Percentiles rank a stretch among this genome's conserved stretches.
These are phyloP conservation scores for Spathaspora arborariae DNA, from an alignment of 805 yeast species.

Conservation along the genomic window DNA sequence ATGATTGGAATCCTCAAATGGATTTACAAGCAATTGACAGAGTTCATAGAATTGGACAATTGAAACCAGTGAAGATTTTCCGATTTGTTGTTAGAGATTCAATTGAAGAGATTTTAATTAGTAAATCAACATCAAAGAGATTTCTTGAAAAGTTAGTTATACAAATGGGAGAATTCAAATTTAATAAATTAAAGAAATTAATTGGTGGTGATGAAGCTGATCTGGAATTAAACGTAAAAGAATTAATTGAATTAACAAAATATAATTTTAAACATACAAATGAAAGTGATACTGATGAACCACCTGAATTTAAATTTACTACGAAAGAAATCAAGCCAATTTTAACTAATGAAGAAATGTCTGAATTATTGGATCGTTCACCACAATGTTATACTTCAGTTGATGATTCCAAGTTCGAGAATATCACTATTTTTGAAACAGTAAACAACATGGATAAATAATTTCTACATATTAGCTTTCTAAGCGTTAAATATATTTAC, in stretches of 20 bases:
- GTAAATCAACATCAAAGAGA: constrained; percentile 77
- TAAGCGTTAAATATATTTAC: not conserved
- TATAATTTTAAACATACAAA: constrained; percentile 12
- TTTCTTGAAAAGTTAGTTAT: constrained; percentile 69
- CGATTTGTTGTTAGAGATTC: constrained; percentile 75
- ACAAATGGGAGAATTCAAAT: constrained; percentile 37
- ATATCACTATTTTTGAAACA: constrained; percentile 36
- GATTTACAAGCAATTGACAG: constrained; percentile 96
- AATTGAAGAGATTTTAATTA: constrained; percentile 76
- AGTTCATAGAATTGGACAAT: constrained; percentile 91
- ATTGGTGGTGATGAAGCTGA: constrained; percentile 14
- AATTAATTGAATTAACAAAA: constrained; percentile 19
- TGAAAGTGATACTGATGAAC: constrained; percentile 4
- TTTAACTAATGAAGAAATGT: constrained; percentile 34
- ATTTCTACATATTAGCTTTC: not conserved
- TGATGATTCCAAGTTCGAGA: constrained; percentile 19
- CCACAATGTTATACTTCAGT: constrained; percentile 20
- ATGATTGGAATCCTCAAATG: constrained; percentile 97
- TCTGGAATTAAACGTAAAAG: constrained; percentile 13
- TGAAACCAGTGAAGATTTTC: constrained; percentile 75
- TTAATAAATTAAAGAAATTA: constrained; percentile 21
- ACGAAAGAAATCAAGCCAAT: not conserved
- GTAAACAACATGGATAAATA: constrained; percentile 30
- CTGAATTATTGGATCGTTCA: constrained; percentile 40
- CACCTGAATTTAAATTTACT: not conserved